These are phyloP conservation scores for Aureoboletus auriporus DNA, from an alignment of 768 basidiomycete genomes.

Conservation along the genomic window DNA sequence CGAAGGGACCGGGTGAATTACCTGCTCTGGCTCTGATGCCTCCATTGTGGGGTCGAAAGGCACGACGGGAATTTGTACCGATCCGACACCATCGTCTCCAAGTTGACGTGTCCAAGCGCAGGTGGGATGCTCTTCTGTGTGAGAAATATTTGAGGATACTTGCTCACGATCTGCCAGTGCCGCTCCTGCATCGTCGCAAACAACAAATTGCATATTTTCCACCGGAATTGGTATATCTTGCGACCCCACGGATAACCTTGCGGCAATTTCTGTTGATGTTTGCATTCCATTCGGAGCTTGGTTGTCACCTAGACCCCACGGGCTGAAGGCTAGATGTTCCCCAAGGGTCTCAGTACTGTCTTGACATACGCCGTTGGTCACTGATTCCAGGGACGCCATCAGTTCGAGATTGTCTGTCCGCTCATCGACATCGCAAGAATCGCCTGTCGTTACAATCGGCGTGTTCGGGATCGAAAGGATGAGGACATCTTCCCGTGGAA, in stretches of 20 bases:
- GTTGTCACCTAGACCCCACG: not conserved
- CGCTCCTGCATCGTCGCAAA: not conserved
- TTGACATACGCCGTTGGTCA: not conserved
- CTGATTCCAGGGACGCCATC: not conserved
- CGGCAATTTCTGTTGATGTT: not conserved
- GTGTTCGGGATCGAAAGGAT: not conserved
- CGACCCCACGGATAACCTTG: not conserved
- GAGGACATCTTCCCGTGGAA: not conserved
- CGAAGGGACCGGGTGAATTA: not conserved
- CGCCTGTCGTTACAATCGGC: not conserved
- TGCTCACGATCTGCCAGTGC: not conserved
- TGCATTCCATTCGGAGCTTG: not conserved
- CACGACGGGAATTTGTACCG: not conserved
- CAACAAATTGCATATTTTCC: constrained; percentile 1
- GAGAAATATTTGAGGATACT: not conserved
- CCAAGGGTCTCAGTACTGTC: not conserved
- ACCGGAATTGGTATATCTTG: not conserved
- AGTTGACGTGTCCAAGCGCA: not conserved
- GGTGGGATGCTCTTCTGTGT: not conserved
- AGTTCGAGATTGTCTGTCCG: not conserved
- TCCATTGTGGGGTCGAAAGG: not conserved
- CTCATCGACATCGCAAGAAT: not conserved
- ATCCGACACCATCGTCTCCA: not conserved
- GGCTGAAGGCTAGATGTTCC: not conserved
- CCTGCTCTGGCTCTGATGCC: not conserved